Evolutionary conservation across 768 basidiomycete genomes (phyloP).

Genomic region (Agaricus bisporus): DNA sequence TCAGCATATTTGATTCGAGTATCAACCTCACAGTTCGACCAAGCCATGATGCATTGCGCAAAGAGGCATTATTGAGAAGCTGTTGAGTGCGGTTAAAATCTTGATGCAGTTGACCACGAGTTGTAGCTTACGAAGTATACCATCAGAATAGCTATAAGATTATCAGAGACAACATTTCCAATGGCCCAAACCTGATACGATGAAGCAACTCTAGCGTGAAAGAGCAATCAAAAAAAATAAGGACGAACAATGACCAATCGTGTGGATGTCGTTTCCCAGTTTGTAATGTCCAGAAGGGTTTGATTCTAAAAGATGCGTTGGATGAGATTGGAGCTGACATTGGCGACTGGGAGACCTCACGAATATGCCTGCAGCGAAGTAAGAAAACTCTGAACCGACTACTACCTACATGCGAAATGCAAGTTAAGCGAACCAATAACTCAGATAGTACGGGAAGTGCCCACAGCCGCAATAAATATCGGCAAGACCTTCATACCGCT

Average conservation of each 20-base stretch:
- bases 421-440: not conserved
- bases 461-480: not conserved
- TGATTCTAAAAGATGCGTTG: not conserved
- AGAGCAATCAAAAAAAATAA: not conserved
- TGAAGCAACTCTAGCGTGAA: not conserved
- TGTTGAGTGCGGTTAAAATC: not conserved
- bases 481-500: not conserved
- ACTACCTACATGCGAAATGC: not conserved
- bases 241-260: not conserved
- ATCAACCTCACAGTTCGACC: constrained; percentile 1
- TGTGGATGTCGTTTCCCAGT: not conserved
- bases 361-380: not conserved
- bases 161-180: not conserved
- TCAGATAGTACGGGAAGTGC: not conserved
- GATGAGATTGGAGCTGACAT: not conserved
- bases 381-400: constrained; percentile 1
- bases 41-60: not conserved
- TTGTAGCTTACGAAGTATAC: not conserved
- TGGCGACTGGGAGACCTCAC: not conserved
- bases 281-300: not conserved
- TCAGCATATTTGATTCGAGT: constrained; percentile 6
- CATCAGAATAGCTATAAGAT: constrained; percentile 2
- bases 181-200: not conserved
- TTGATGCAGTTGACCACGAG: not conserved
- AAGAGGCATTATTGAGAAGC: not conserved